Conservation (phyloP, 2,329 filamentous ascomycete genomes). For the Aspergillus chevalieri region DNA sequence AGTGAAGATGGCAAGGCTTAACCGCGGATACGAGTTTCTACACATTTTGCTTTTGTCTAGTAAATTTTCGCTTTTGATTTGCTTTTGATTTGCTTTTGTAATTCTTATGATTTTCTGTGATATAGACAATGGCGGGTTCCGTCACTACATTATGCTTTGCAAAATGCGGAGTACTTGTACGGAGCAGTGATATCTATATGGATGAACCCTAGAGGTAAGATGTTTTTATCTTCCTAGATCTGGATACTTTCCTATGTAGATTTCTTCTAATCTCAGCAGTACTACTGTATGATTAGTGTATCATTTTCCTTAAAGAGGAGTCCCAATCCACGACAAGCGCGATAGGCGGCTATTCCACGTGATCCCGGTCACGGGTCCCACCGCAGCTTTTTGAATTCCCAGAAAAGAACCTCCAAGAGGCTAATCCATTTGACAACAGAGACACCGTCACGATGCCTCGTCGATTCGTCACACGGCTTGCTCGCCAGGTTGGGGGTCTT, state of each 20-base stretch:
- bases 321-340: background rate
- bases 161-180: no score
- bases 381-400: background rate
- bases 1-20: background rate
- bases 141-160: no score
- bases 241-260: no score
- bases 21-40: background rate
- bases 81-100: no score
- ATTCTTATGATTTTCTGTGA: no score
- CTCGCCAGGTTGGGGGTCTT: slow-evolving; percentile 26
- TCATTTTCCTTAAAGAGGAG: background rate
- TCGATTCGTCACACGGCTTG: slow-evolving; percentile 27
- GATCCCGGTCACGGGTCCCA: background rate
- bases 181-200: no score
- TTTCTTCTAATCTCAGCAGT: no score
- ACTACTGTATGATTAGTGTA: background rate
- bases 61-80: background rate
- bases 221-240: no score
- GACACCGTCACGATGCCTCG: slow-evolving; percentile 29
- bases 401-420: background rate
- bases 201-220: no score
- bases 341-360: background rate
- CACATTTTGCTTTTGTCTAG: background rate
- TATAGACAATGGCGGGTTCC: no score
- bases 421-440: background rate